These are phyloP conservation scores for Periconia sp. DNA, from an alignment of 2,329 filamentous ascomycete genomes.

Conservation along the genomic window DNA sequence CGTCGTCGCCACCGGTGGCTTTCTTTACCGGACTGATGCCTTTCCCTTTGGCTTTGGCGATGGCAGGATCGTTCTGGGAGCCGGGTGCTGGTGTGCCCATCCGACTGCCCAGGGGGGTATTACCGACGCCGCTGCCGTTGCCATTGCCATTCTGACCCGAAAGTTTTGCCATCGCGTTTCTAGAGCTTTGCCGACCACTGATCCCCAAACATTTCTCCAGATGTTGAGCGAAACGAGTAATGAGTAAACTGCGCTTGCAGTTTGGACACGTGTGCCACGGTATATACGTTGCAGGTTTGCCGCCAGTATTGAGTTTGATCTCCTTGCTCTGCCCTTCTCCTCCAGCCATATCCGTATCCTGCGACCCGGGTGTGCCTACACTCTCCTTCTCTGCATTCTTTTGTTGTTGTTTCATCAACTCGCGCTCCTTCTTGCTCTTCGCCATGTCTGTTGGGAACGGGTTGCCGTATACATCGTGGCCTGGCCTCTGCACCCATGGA, in stretches of 20 bases:
- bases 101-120: conserved; percentile 47
- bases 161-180: conserved; percentile 53
- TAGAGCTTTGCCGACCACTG: conserved; percentile 54
- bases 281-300: conserved; percentile 49
- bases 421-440: conserved; percentile 74
- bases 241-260: conserved; percentile 63
- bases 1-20: conserved; percentile 25
- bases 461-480: conserved; percentile 81
- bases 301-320: conserved; percentile 53
- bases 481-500: conserved; percentile 74
- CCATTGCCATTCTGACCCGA: conserved; percentile 41
- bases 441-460: conserved; percentile 75
- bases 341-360: conserved; percentile 44
- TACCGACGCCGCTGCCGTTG: conserved; percentile 34
- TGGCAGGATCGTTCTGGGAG: conserved; percentile 28
- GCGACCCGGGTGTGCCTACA: conserved; percentile 49
- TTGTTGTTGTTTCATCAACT: conserved; percentile 49
- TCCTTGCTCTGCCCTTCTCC: conserved; percentile 39
- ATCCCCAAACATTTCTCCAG: conserved; percentile 63
- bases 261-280: conserved; percentile 61
- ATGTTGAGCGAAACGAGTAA: conserved; percentile 63
- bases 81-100: conserved; percentile 46
- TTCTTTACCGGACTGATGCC: conserved; percentile 38
- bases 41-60: conserved; percentile 33
- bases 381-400: conserved; percentile 46